A percentile compares a stretch with the other conserved stretches of the same genome.
These are phyloP conservation scores for Leishmania aethiopica DNA, from an alignment of 208 protist species.

Conservation along the genomic window DNA sequence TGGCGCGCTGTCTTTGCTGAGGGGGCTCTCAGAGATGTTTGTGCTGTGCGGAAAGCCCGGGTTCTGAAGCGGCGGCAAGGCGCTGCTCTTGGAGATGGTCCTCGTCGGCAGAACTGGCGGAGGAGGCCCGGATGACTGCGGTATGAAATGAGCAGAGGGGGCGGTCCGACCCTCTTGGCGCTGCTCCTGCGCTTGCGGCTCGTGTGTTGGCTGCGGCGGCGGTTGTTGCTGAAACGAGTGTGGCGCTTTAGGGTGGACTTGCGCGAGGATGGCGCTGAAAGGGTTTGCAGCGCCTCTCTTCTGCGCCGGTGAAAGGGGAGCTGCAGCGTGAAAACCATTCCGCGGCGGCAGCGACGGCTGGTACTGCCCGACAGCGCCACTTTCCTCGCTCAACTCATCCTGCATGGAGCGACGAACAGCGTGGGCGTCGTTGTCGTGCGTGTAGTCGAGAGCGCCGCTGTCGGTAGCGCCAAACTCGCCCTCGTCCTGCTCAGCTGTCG, in stretches of 20 bases:
- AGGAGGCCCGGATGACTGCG: neutral
- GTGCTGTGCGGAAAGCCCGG: neutral
- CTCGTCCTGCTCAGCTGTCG: neutral
- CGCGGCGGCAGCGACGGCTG: neutral
- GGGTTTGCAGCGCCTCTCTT: conserved; percentile 12
- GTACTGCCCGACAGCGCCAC: neutral
- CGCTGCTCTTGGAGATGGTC: neutral
- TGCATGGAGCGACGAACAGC: neutral
- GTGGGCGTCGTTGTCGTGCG: neutral
- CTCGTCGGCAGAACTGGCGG: neutral
- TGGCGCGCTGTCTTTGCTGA: neutral
- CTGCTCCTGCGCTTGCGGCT: conserved; percentile 7
- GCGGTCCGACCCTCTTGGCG: neutral
- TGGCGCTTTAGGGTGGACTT: neutral
- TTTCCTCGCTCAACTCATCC: neutral
- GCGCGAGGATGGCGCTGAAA: neutral
- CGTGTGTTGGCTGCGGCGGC: conserved; percentile 7
- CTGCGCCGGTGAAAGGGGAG: neutral
- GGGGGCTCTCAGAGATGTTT: neutral
- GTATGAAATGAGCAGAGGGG: neutral
- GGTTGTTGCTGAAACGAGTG: neutral
- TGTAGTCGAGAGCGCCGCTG: neutral
- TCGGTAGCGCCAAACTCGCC: neutral
- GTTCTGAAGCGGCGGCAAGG: neutral
- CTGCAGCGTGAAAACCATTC: neutral